A percentile compares a stretch with the other conserved stretches of the same genome.
Conservation (phyloP, 2,329 filamentous ascomycete species). For the Coniella lustricola region DNA sequence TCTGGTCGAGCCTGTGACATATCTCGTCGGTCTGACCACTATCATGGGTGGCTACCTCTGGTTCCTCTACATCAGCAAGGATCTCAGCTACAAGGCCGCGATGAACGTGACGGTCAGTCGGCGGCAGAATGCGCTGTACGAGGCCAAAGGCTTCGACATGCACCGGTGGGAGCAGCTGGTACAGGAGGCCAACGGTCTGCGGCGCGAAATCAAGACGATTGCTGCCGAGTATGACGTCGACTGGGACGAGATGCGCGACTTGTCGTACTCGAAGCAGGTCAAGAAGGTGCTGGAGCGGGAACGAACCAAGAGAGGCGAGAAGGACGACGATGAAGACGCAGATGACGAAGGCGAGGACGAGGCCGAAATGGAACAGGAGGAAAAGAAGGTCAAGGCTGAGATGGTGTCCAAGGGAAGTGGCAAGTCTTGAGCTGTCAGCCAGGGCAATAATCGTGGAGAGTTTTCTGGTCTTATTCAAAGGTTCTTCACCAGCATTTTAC, state of each 20-base stretch:
- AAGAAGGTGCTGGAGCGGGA: slow-evolving; percentile 51
- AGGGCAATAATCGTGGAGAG: neutral
- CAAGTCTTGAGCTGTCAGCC: neutral
- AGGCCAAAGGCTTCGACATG: slow-evolving; percentile 67
- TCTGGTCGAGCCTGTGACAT: slow-evolving; percentile 83
- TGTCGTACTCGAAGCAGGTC: slow-evolving; percentile 53
- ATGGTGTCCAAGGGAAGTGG: slow-evolving; percentile 5
- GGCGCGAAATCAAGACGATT: slow-evolving; percentile 71
- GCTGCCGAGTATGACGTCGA: slow-evolving; percentile 86
- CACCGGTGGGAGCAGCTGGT: slow-evolving; percentile 71
- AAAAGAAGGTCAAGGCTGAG: slow-evolving; percentile 23
- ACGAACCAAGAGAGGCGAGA: slow-evolving; percentile 31
- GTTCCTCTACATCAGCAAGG: slow-evolving; percentile 88
- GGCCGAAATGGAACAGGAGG: slow-evolving; percentile 26
- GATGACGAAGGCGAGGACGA: slow-evolving; percentile 31
- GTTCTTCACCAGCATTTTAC: too few species aligned
- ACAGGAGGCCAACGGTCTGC: slow-evolving; percentile 69
- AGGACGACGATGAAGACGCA: slow-evolving; percentile 30
- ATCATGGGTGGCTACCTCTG: slow-evolving; percentile 88
- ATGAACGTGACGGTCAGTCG: slow-evolving; percentile 80
- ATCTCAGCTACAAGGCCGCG: slow-evolving; percentile 79
- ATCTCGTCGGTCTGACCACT: slow-evolving; percentile 76
- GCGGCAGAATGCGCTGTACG: slow-evolving; percentile 70
- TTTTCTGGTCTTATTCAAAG: too few species aligned
- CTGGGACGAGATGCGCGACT: slow-evolving; percentile 72